Base-by-base conservation (phyloP, 257 asterid genomes). In the Solanum paucissectum region DNA sequence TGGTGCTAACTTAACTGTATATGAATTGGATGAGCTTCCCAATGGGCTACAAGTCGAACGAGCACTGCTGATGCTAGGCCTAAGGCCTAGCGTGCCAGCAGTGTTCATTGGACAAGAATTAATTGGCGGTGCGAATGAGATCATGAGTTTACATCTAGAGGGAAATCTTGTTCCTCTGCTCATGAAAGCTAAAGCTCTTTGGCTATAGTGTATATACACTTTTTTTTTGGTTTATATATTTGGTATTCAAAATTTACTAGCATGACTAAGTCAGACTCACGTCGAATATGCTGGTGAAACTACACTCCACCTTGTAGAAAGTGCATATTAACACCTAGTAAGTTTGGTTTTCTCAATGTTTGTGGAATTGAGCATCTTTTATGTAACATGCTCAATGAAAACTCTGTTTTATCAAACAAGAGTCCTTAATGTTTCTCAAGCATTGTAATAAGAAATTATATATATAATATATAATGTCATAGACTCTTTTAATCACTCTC, bases 81-180 rank as follows among this genome's bases (percentile, higher is more conserved):
- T 88, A 68, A 71, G 86, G 75, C 83, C 89, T 18, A 90, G 89
- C 85, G 88, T 94, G n/a, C 98, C 98, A 14, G 93, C 91, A 1
- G 98, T 95, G 85, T 96, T 92, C 90, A 94, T 96, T 16, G 94
- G 92, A 85, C 91, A 92, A 74, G 92, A 93, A 68, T 76, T 93
- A 21, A 92, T 93, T 10, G 98, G 98, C 0, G 98, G 98, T 6
- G 89, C 98, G 3, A 87, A 92, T 87, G 98, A 96, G 90, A 91
- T 94, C n/a, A 93, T 96, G 96, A 93, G 96, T 86, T 96, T 96
- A n/a, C 95, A 96, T 89, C 90, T 96, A 52, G 91, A 92, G 87
- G 98, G 98, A 29, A 84, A 91, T 86, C 93, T 96, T 8, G 91
- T 92, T 44, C 94, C 94, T 34, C 83, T 94, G 89, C 98, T 96